Percentiles rank a stretch among this genome's conserved stretches.
phyloP scores from a whole-genome alignment of 176 grass and related monocot species.

The Eleusine coracana region DNA sequence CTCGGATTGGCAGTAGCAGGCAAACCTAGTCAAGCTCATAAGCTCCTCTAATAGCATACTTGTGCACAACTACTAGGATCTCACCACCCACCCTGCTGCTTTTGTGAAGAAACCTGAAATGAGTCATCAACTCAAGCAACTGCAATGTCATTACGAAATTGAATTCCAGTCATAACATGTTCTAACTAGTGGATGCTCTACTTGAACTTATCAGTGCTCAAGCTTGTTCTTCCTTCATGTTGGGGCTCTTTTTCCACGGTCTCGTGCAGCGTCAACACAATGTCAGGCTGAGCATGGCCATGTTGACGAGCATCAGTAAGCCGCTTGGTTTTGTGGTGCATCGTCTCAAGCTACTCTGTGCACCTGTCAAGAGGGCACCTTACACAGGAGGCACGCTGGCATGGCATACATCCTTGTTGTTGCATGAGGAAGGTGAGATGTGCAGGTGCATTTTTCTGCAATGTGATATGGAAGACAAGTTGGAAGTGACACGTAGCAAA shows the following conservation, averaged over 20 bases:
- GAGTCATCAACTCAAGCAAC: not conserved
- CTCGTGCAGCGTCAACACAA: not conserved
- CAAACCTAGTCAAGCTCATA: not conserved
- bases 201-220: not conserved
- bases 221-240: not conserved
- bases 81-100: not conserved
- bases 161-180: not conserved
- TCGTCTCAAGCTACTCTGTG: not conserved
- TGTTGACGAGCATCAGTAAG: not conserved
- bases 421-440: not conserved
- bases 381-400: not conserved
- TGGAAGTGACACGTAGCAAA: not conserved
- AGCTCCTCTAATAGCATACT: not conserved
- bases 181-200: not conserved
- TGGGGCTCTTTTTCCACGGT: not conserved
- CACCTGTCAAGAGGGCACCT: not conserved
- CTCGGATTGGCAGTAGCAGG: not conserved
- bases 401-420: not conserved
- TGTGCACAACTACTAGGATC: not conserved
- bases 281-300: not conserved
- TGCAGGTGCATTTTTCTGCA: not conserved
- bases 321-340: not conserved
- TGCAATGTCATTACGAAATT: not conserved
- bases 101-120: not conserved
- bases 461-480: not conserved